These are phyloP conservation scores for Diplodia corticola DNA, from an alignment of 2,329 filamentous ascomycete genomes.

Conservation along the genomic window DNA sequence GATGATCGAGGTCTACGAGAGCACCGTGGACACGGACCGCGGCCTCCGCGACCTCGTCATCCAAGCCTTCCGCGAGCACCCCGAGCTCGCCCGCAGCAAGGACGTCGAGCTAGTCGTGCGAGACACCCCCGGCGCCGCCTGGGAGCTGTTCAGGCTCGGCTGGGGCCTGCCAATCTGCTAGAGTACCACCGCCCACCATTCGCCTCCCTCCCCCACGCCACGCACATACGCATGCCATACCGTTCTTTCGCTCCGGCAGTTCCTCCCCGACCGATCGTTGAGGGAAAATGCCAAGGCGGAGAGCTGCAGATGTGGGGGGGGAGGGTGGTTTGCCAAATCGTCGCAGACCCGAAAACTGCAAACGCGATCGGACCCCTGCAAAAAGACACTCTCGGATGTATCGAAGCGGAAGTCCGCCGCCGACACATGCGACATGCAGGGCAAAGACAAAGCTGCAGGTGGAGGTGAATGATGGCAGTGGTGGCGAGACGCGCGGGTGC, in stretches of 20 bases:
- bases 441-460: neutral
- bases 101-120: conserved; percentile 48
- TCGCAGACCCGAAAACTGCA: neutral
- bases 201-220: too few species aligned
- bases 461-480: neutral
- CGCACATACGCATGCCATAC: too few species aligned
- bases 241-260: too few species aligned
- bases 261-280: neutral
- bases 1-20: conserved; percentile 51
- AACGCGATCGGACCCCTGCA: neutral
- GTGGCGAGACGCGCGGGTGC: neutral
- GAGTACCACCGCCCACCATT: neutral
- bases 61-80: conserved; percentile 49
- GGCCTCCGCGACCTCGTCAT: conserved; percentile 51
- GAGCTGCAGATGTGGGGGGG: neutral
- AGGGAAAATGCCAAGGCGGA: neutral
- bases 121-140: conserved; percentile 49
- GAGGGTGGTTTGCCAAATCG: neutral
- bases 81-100: conserved; percentile 46
- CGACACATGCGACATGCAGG: conserved; percentile 13
- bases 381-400: neutral
- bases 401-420: neutral
- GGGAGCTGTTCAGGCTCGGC: conserved; percentile 51
- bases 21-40: conserved; percentile 51
- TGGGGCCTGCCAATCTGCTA: conserved; percentile 45